Percentiles rank a stretch among this genome's conserved stretches.
phyloP scores from a whole-genome alignment of 2,329 filamentous ascomycete species.

The Sclerotinia subarctica region DNA sequence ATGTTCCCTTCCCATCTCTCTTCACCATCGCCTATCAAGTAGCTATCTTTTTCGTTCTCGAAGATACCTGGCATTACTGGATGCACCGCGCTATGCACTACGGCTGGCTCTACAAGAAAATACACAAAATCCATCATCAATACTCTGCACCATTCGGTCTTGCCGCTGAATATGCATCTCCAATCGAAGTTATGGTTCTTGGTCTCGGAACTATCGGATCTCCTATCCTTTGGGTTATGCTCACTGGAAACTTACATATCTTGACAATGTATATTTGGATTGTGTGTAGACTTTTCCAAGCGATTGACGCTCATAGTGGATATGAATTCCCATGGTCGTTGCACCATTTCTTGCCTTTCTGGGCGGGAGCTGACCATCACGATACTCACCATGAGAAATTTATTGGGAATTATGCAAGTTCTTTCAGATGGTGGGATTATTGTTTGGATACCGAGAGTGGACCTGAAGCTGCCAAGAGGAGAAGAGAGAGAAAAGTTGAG shows the following conservation, averaged over 20 bases:
- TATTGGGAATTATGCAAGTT: conserved; percentile 95
- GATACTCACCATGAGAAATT: conserved; percentile 98
- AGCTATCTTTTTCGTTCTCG: conserved; percentile 87
- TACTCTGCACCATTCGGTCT: conserved; percentile 97
- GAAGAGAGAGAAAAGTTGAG: conserved; percentile 71
- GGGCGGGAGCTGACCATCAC: conserved; percentile 96
- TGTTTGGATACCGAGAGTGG: conserved; percentile 89
- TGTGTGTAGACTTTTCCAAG: conserved; percentile 86
- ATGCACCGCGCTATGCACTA: conserved; percentile 90
- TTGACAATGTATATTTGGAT: conserved; percentile 99
- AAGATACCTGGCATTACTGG: conserved; percentile 99
- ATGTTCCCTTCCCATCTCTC: conserved; percentile 81
- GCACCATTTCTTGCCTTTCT: conserved; percentile 94
- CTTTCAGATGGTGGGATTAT: conserved; percentile 99
- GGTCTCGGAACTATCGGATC: conserved; percentile 80
- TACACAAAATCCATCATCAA: conserved; percentile 99
- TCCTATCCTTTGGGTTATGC: conserved; percentile 77
- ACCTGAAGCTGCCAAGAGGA: conserved; percentile 77
- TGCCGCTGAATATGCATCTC: conserved; percentile 95
- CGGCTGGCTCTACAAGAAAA: conserved; percentile 89
- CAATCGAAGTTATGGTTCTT: conserved; percentile 93
- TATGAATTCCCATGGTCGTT: conserved; percentile 99
- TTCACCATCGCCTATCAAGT: conserved; percentile 91
- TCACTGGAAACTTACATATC: conserved; percentile 88
- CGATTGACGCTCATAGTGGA: conserved; percentile 94